Conservation (phyloP, 1,139 yeast genomes). For the Blastobotrys indianensis region DNA sequence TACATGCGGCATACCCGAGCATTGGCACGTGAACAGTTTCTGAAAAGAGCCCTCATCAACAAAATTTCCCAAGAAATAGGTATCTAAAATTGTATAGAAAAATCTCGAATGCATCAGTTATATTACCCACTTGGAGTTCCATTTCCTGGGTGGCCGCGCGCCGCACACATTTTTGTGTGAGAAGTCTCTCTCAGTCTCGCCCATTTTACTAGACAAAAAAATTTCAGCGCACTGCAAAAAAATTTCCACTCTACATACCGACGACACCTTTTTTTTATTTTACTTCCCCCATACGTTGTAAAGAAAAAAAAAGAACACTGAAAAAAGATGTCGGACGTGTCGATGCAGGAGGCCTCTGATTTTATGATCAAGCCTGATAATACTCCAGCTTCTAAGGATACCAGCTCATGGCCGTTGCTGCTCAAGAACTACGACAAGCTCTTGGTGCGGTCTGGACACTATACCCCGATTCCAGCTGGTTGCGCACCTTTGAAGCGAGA, state of each 20-base stretch:
- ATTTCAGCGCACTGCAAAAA: slow-evolving; percentile 2
- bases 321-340: slow-evolving; percentile 24
- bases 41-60: slow-evolving; percentile 31
- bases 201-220: too few relatives aligned
- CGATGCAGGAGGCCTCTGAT: slow-evolving; percentile 31
- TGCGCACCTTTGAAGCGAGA: slow-evolving; percentile 94
- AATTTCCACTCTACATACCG: slow-evolving; percentile 2
- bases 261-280: slow-evolving; percentile 6
- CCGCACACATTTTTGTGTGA: slow-evolving; percentile 5
- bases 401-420: slow-evolving; percentile 93
- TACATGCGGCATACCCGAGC: slow-evolving; percentile 55
- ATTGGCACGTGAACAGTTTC: slow-evolving; percentile 71
- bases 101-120: too few relatives aligned
- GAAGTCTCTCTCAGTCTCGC: too few relatives aligned
- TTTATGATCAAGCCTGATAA: slow-evolving; percentile 82
- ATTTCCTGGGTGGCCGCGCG: background rate
- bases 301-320: slow-evolving; percentile 1
- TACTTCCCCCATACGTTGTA: background rate
- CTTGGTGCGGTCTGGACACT: slow-evolving; percentile 91
- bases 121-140: background rate
- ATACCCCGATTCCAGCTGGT: slow-evolving; percentile 95
- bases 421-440: slow-evolving; percentile 91
- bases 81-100: too few relatives aligned
- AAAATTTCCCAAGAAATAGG: slow-evolving; percentile 21
- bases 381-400: slow-evolving; percentile 71